These are phyloP conservation scores for Termitomyces sp. DNA, from an alignment of 768 basidiomycete genomes.

Conservation along the genomic window DNA sequence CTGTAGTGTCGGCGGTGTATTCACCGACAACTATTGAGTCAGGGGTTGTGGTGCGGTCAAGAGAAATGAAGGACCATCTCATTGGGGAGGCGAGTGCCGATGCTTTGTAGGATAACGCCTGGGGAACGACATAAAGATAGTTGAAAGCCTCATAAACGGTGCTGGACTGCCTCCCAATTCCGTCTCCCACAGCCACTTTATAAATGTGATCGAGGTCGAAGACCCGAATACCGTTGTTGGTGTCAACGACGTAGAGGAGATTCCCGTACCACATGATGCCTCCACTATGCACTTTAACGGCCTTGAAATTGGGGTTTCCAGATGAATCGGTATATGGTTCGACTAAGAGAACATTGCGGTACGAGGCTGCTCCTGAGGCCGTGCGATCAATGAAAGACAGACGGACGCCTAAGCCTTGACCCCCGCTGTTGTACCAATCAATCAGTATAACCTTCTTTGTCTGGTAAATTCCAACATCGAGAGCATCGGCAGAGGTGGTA, in stretches of 20 bases:
- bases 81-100: constrained; percentile 4
- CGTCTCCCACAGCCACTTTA: constrained; percentile 7
- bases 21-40: constrained; percentile 11
- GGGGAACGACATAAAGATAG: constrained; percentile 10
- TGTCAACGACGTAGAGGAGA: constrained; percentile 10
- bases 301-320: constrained; percentile 6
- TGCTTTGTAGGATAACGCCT: constrained; percentile 7
- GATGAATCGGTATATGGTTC: constrained; percentile 9
- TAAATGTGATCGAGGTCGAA: constrained; percentile 11
- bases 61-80: constrained; percentile 11
- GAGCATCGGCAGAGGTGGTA: constrained; percentile 12
- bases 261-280: constrained; percentile 12
- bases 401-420: constrained; percentile 6
- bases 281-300: constrained; percentile 10
- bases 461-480: constrained; percentile 9
- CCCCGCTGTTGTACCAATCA: constrained; percentile 10
- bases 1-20: constrained; percentile 8
- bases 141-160: constrained; percentile 10
- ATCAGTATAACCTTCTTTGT: constrained; percentile 10
- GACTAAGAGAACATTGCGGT: constrained; percentile 10
- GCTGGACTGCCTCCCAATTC: constrained; percentile 8
- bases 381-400: constrained; percentile 12
- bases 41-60: constrained; percentile 11
- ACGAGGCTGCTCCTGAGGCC: not conserved
- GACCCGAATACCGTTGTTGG: constrained; percentile 10